These are phyloP conservation scores for Aspergillus sp. DNA, from an alignment of 2,329 filamentous ascomycete species.

Conservation along the genomic window DNA sequence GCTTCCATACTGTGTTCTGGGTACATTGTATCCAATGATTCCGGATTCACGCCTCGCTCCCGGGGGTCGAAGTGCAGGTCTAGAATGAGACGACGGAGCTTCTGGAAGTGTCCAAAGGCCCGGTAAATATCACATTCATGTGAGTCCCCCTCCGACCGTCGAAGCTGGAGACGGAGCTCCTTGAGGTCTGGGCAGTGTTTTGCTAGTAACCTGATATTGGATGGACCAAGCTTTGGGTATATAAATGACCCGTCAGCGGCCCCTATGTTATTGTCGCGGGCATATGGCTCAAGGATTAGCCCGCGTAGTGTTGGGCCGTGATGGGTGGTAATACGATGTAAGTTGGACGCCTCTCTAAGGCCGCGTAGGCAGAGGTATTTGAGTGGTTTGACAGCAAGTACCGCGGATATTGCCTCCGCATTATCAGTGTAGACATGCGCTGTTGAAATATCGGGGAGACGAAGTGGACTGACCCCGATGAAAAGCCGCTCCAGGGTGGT, in stretches of 20 bases:
- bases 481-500: too few relatives aligned
- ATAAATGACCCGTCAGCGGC: not conserved
- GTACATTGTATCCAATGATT: too few relatives aligned
- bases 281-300: not conserved
- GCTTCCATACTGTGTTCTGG: too few relatives aligned
- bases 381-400: conserved; percentile 3
- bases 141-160: not conserved
- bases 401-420: not conserved
- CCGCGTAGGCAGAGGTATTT: conserved; percentile 5
- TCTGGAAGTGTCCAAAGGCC: not conserved
- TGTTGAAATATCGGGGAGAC: not conserved
- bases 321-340: conserved; percentile 3
- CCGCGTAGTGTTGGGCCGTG: conserved; percentile 9
- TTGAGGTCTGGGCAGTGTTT: not conserved
- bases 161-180: conserved; percentile 10
- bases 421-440: not conserved
- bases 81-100: not conserved
- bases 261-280: too few relatives aligned
- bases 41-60: too few relatives aligned
- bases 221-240: conserved; percentile 3
- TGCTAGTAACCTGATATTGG: not conserved
- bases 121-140: conserved; percentile 8
- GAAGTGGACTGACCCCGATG: too few relatives aligned
- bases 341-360: not conserved
- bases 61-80: conserved; percentile 15